Base-by-base conservation (phyloP, 306 rosid genomes). In the Trichosanthes truncata region DNA sequence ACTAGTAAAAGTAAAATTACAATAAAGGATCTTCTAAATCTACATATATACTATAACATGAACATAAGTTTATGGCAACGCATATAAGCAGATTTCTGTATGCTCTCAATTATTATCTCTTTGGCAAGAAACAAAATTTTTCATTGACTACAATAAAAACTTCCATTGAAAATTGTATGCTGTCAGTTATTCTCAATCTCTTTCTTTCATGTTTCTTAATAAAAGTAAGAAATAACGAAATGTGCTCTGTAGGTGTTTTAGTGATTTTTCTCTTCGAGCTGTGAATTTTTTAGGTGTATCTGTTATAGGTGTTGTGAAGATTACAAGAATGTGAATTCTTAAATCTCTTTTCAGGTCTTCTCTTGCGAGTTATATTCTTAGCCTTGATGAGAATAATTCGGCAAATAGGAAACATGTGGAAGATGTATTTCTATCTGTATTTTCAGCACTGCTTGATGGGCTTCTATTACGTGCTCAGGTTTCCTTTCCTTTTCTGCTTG, bases 391-490 rank as follows among this genome's bases (percentile, higher is more conserved):
- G 85, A 91, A 91, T 78, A 85, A 81, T 74, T 83, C 87, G 29
- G 83, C 83, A 71, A 83, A 73, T 69, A 91, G 87, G 87, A 89
- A 86, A 83, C 92, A 80, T 0, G 90, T 80, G 78, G 91, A 90
- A 81, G 93, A 83, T 78, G 81, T 87, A 79, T 94, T 92, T 91
- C 83, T 89, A 48, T 86, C 97, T 31, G 89, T 94, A 80, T 92
- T 89, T 83, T 87, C 90, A 79, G 91, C 97, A 21, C 85, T 94
- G 67, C 93, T 94, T 73, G 98, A 92, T 84, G 89, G 97, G 4
- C 86, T 94, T 60, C 79, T 94, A 78, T 80, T 91, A 84, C 97
- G 98, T 23, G 89, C 93, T 76, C 98, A 94, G 98, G 98, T 94
- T 89, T 78, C 46, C 82, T 45, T 79, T 74, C 67, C 80, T 31